Evolutionary conservation across 352 stramenopile genomes (phyloP).

Genomic region (Aphanomyces stellatus): DNA sequence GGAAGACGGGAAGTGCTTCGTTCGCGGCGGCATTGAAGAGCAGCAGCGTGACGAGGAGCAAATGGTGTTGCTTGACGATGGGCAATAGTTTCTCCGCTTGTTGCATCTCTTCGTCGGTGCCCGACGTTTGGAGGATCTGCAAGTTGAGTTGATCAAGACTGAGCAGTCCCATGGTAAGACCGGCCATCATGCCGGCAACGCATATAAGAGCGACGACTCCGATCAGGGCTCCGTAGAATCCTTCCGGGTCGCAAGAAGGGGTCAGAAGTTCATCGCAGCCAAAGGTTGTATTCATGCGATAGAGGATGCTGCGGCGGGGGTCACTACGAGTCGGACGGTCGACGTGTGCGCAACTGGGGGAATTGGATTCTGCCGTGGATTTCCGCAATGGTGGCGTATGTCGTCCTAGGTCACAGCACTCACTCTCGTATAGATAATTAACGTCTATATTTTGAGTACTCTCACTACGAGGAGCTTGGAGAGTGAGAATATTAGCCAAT

Average conservation of each 20-base stretch:
- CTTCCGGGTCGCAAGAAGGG: constrained; percentile 3
- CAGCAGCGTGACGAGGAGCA: constrained; percentile 72
- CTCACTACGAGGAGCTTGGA: no score
- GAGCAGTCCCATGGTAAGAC: constrained; percentile 21
- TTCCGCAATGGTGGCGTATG: no score
- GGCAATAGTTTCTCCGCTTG: constrained; percentile 43
- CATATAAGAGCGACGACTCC: neutral
- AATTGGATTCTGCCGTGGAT: no score
- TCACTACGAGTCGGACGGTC: neutral
- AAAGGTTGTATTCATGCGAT: neutral
- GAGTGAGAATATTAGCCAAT: no score
- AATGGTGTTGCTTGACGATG: constrained; percentile 60
- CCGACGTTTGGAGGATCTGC: constrained; percentile 16
- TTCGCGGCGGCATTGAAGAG: constrained; percentile 73
- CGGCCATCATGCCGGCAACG: constrained; percentile 18
- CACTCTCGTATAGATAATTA: no score
- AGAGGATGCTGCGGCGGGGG: neutral
- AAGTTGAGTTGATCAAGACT: constrained; percentile 21
- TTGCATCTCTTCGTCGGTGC: constrained; percentile 31
- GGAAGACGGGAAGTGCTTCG: constrained; percentile 72
- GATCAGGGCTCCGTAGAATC: neutral
- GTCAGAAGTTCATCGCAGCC: constrained; percentile 8
- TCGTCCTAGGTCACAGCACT: no score
- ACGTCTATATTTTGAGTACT: no score
- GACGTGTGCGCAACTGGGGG: no score